These are phyloP conservation scores for Backusella parvicylindrica DNA, from an alignment of 192 early-diverging fungal species.

Conservation along the genomic window DNA sequence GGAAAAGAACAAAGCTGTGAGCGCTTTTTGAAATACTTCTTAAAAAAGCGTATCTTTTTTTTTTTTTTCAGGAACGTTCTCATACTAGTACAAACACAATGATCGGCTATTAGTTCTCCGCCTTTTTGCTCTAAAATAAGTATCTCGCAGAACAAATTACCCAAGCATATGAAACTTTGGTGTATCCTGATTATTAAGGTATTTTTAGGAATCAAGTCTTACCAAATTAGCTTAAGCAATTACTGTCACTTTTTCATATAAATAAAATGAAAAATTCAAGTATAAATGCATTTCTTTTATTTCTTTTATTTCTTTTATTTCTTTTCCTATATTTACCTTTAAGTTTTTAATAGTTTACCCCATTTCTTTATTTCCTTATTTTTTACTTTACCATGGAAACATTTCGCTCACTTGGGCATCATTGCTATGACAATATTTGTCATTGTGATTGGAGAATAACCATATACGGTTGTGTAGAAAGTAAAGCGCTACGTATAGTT, in stretches of 20 bases:
- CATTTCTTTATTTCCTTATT: not conserved
- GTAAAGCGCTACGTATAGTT: constrained; percentile 10
- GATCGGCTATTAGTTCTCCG: not conserved
- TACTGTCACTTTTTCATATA: not conserved
- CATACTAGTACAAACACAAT: not conserved
- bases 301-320: not conserved
- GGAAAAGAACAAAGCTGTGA: not conserved
- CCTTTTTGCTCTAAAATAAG: not conserved
- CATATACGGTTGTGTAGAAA: constrained; percentile 16
- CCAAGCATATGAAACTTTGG: not conserved
- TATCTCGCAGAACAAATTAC: not conserved
- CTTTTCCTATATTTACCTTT: not conserved
- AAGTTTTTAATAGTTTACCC: not conserved
- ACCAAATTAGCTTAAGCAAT: not conserved
- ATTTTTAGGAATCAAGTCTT: not conserved
- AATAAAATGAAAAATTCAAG: not conserved
- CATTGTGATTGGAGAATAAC: constrained; percentile 23
- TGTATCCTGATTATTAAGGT: not conserved
- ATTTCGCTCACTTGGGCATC: not conserved
- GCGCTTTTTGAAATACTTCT: not conserved
- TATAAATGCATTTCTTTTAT: not conserved
- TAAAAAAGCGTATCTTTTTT: not conserved
- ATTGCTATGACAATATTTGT: constrained; percentile 9
- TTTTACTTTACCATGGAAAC: not conserved
- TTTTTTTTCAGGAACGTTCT: not conserved